Percentiles rank a stretch among this genome's conserved stretches.
Conservation (phyloP, 2,329 filamentous ascomycete species). For the Orbilia oligospora region DNA sequence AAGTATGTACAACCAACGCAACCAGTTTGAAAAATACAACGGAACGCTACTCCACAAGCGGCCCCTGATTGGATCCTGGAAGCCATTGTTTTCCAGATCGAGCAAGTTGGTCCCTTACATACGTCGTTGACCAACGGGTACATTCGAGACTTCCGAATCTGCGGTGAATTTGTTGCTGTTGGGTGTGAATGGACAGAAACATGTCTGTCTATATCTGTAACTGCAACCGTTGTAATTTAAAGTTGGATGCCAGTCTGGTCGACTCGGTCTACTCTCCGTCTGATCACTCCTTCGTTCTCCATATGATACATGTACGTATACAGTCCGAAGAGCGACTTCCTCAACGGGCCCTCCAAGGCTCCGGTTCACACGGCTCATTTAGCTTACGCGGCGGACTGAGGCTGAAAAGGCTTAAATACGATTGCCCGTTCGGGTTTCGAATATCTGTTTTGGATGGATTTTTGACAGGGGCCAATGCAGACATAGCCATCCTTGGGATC, state of each 20-base stretch:
- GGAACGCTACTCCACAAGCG: background rate
- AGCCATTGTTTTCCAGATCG: slow-evolving; percentile 7
- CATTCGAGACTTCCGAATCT: slow-evolving; percentile 3
- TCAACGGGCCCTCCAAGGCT: slow-evolving; percentile 7
- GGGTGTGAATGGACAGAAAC: slow-evolving; percentile 13
- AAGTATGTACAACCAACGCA: background rate
- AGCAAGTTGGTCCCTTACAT: slow-evolving; percentile 26
- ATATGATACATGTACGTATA: background rate
- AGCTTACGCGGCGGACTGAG: slow-evolving; percentile 29
- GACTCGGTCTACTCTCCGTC: background rate
- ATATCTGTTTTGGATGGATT: slow-evolving; percentile 31
- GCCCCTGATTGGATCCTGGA: background rate
- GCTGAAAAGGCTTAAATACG: slow-evolving; percentile 27
- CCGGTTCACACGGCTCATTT: slow-evolving; percentile 15
- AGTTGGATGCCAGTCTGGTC: slow-evolving; percentile 26
- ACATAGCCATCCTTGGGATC: slow-evolving; percentile 25
- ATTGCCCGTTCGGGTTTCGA: slow-evolving; percentile 23
- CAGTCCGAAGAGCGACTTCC: slow-evolving; percentile 9
- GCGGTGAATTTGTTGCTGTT: background rate
- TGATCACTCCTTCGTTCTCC: no score
- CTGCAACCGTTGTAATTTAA: slow-evolving; percentile 11
- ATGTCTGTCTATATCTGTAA: background rate
- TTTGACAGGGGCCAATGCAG: slow-evolving; percentile 24
- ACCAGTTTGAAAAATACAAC: slow-evolving; percentile 1
- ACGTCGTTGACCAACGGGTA: background rate